phyloP scores from a whole-genome alignment of 2,329 filamentous ascomycete species.

The Lizonia empirigonia region DNA sequence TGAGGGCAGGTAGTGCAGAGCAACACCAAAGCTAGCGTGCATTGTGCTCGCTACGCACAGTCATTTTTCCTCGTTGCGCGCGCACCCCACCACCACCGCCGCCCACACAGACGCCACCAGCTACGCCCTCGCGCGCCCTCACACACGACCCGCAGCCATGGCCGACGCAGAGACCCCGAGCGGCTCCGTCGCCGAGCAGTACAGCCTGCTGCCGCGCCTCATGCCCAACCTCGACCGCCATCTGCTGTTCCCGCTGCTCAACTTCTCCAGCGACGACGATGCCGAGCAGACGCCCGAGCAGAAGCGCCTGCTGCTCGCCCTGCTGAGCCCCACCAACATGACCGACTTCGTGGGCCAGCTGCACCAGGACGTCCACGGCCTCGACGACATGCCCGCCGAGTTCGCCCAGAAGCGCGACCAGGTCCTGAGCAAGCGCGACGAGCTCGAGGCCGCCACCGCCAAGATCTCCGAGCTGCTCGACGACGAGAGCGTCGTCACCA shows the following conservation, averaged over 20 bases:
- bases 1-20: too few species aligned
- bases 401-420: conserved; percentile 89
- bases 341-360: conserved; percentile 94
- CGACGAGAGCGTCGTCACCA: conserved; percentile 87
- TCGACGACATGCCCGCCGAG: conserved; percentile 78
- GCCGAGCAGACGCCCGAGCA: conserved; percentile 76
- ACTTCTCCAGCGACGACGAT: conserved; percentile 84
- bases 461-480: conserved; percentile 87
- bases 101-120: conserved; percentile 22
- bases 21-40: conserved; percentile 47
- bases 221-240: conserved; percentile 93
- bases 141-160: conserved; percentile 19
- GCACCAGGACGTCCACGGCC: conserved; percentile 85
- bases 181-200: conserved; percentile 67
- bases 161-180: conserved; percentile 40
- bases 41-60: conserved; percentile 45
- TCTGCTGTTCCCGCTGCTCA: conserved; percentile 93
- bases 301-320: conserved; percentile 85
- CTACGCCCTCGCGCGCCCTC: conserved; percentile 16
- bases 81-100: conserved; percentile 26
- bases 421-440: conserved; percentile 80
- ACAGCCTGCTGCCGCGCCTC: conserved; percentile 85
- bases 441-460: conserved; percentile 83
- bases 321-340: conserved; percentile 98
- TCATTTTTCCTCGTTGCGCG: conserved; percentile 37